These are phyloP conservation scores for Artemisia argyi DNA, from an alignment of 129 eudicot species.

Conservation along the genomic window DNA sequence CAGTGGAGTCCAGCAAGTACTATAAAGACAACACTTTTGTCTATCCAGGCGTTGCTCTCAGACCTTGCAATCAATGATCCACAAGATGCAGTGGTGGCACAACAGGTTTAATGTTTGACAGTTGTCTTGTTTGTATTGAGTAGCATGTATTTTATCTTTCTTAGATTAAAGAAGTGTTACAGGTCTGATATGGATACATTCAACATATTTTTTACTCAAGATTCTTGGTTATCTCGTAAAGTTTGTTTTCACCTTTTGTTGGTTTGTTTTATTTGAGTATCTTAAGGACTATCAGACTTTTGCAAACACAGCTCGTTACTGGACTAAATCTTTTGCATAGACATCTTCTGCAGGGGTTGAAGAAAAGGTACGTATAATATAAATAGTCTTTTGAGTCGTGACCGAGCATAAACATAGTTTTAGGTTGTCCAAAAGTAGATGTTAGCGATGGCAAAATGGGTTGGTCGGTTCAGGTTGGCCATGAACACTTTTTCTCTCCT, in stretches of 20 bases:
- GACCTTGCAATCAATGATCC: no score
- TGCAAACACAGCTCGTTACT: constrained; percentile 84
- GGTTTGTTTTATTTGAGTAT: constrained; percentile 43
- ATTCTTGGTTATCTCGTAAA: constrained; percentile 6
- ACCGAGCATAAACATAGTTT: background rate
- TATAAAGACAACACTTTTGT: constrained; percentile 66
- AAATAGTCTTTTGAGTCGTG: background rate
- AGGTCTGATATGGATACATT: background rate
- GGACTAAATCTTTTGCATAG: constrained; percentile 90
- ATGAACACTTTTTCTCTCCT: no score
- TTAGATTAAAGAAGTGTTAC: no score
- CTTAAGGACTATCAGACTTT: constrained; percentile 69
- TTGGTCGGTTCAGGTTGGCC: no score
- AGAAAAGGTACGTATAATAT: constrained; percentile 65
- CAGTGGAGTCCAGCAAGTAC: constrained; percentile 98
- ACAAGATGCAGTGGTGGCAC: no score
- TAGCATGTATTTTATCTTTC: no score
- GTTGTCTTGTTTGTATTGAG: no score
- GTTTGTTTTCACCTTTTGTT: constrained; percentile 6
- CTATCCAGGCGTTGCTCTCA: background rate
- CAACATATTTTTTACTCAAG: background rate
- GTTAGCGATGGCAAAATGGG: background rate
- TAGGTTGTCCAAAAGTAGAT: background rate
- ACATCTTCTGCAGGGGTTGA: constrained; percentile 66
- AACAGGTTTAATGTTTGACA: no score